Percentiles rank a stretch among this genome's conserved stretches.
phyloP scores from a whole-genome alignment of 2,329 filamentous ascomycete genomes.

The Phialophora macrospora region DNA sequence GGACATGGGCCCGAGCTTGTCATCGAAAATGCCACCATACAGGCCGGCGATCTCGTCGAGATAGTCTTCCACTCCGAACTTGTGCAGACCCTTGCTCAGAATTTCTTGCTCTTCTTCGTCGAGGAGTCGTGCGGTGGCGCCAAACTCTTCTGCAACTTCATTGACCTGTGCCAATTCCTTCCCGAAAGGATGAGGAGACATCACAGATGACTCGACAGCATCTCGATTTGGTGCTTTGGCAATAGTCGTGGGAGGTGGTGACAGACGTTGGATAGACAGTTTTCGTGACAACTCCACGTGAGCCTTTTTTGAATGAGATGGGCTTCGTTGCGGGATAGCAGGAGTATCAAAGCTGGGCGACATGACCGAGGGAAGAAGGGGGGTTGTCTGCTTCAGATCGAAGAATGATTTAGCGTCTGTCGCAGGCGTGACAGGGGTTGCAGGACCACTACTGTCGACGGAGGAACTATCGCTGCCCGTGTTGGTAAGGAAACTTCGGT shows the following conservation, averaged over 20 bases:
- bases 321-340: constrained; percentile 74
- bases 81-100: constrained; percentile 69
- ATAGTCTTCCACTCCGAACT: constrained; percentile 82
- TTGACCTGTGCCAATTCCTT: constrained; percentile 89
- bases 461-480: constrained; percentile 54
- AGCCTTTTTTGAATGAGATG: constrained; percentile 87
- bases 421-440: constrained; percentile 55
- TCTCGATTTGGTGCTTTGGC: constrained; percentile 43
- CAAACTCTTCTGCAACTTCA: constrained; percentile 89
- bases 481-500: constrained; percentile 55
- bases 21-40: constrained; percentile 65
- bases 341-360: constrained; percentile 62
- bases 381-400: constrained; percentile 68
- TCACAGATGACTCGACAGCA: constrained; percentile 43
- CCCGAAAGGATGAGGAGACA: constrained; percentile 73
- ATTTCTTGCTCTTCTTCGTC: constrained; percentile 78
- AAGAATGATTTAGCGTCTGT: constrained; percentile 62
- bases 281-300: constrained; percentile 75
- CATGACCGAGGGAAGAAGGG: constrained; percentile 62
- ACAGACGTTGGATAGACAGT: constrained; percentile 64
- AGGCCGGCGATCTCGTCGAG: constrained; percentile 76
- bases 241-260: constrained; percentile 48
- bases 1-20: constrained; percentile 46
- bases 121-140: constrained; percentile 56
- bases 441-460: constrained; percentile 44